Percentiles rank a stretch among this genome's conserved stretches.
Conservation (phyloP, 768 basidiomycete genomes). For the Naganishia vaughanmartiniae region DNA sequence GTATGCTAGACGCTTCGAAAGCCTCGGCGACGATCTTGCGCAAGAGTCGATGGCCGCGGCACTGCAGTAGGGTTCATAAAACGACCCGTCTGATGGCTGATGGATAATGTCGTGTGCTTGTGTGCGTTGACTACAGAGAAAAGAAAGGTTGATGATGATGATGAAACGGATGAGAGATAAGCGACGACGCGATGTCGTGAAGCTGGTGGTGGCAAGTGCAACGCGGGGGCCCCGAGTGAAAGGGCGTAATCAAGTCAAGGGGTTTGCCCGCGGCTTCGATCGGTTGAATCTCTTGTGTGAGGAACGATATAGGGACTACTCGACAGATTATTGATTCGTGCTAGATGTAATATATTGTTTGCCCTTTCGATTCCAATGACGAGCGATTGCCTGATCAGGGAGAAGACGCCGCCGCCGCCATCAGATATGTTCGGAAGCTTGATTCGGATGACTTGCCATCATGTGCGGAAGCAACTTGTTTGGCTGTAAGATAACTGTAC, state of each 20-base stretch:
- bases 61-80: background rate
- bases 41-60: background rate
- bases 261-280: background rate
- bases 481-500: no score
- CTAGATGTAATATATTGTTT: no score
- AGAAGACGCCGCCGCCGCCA: slow-evolving; percentile 8
- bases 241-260: background rate
- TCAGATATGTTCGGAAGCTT: background rate
- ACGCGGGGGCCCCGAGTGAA: background rate
- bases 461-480: slow-evolving; percentile 1
- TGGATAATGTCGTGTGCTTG: background rate
- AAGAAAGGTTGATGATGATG: background rate
- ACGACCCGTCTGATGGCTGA: background rate
- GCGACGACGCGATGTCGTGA: background rate
- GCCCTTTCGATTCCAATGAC: background rate
- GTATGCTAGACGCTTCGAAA: background rate
- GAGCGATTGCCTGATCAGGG: slow-evolving; percentile 24
- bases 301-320: background rate
- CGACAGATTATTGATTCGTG: no score
- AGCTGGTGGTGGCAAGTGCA: background rate
- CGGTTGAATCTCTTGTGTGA: background rate
- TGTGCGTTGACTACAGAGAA: no score
- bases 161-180: background rate
- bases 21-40: background rate
- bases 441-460: slow-evolving; percentile 14